These are phyloP conservation scores for Yarrowia divulgata DNA, from an alignment of 805 yeast species.

Conservation along the genomic window DNA sequence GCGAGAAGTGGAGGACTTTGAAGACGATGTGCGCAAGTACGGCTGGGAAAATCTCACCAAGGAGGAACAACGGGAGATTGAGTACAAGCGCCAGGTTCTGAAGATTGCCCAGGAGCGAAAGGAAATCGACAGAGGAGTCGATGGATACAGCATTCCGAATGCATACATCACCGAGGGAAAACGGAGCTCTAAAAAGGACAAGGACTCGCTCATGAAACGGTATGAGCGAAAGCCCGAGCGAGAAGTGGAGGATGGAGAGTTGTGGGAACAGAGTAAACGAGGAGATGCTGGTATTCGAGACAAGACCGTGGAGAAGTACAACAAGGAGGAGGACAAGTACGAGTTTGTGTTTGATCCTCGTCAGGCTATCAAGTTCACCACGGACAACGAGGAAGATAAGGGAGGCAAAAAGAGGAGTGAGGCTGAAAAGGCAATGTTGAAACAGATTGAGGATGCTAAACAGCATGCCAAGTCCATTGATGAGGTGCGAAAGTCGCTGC, in stretches of 20 bases:
- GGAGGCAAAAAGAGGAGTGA: constrained; percentile 50
- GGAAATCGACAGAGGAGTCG: constrained; percentile 50
- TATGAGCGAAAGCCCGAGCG: constrained; percentile 23
- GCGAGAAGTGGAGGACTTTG: constrained; percentile 58
- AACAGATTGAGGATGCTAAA: constrained; percentile 51
- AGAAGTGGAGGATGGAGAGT: constrained; percentile 13
- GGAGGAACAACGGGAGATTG: constrained; percentile 60
- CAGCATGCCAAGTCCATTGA: constrained; percentile 50
- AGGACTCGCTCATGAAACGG: constrained; percentile 51
- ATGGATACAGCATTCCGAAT: constrained; percentile 62
- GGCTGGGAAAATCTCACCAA: constrained; percentile 63
- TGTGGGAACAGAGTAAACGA: constrained; percentile 55
- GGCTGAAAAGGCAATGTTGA: constrained; percentile 40
- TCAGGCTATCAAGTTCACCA: constrained; percentile 64
- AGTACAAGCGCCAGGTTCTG: constrained; percentile 59
- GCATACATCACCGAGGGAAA: constrained; percentile 63
- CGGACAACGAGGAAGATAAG: constrained; percentile 53
- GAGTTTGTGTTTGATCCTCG: constrained; percentile 79
- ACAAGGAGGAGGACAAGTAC: constrained; percentile 53
- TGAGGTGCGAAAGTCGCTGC: constrained; percentile 64
- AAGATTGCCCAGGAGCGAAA: constrained; percentile 55
- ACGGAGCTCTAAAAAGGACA: constrained; percentile 57
- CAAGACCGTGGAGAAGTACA: constrained; percentile 50
- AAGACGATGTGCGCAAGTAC: constrained; percentile 57
- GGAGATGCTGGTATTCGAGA: constrained; percentile 59